Conservation (phyloP, 176 grass and related monocot genomes). For the Carex littledalei region DNA sequence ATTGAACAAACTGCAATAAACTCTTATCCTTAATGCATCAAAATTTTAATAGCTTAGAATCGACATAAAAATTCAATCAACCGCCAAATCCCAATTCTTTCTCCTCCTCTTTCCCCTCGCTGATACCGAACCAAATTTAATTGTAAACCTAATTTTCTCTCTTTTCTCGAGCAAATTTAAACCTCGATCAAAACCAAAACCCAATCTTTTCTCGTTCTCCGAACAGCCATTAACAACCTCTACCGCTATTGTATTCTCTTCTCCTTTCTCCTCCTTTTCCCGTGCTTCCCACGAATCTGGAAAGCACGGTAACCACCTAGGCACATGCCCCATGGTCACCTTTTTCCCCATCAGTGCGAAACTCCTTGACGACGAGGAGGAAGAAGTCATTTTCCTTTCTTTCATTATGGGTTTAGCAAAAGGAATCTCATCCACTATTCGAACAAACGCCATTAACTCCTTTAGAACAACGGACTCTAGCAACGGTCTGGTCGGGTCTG, state of each 20-base stretch:
- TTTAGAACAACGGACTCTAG: conserved; percentile 37
- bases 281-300: conserved; percentile 15
- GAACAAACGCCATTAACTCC: conserved; percentile 39
- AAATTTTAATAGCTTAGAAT: background rate
- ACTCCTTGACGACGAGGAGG: conserved; percentile 27
- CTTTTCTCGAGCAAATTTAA: conserved; percentile 39
- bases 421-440: conserved; percentile 35
- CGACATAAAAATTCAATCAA: background rate
- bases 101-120: conserved; percentile 9
- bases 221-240: background rate
- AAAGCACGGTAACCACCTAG: conserved; percentile 61
- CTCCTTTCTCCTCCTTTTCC: background rate
- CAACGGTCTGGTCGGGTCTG: conserved; percentile 26
- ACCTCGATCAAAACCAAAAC: background rate
- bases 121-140: background rate
- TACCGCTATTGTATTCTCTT: background rate
- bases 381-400: background rate
- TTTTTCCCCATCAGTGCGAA: conserved; percentile 34
- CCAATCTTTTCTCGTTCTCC: background rate
- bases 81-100: background rate
- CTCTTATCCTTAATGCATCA: background rate
- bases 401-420: conserved; percentile 36
- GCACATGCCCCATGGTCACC: conserved; percentile 41
- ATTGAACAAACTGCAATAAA: background rate
- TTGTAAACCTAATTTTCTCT: conserved; percentile 41